phyloP scores from a whole-genome alignment of 345 rosid genomes.

The Firmiana major region DNA sequence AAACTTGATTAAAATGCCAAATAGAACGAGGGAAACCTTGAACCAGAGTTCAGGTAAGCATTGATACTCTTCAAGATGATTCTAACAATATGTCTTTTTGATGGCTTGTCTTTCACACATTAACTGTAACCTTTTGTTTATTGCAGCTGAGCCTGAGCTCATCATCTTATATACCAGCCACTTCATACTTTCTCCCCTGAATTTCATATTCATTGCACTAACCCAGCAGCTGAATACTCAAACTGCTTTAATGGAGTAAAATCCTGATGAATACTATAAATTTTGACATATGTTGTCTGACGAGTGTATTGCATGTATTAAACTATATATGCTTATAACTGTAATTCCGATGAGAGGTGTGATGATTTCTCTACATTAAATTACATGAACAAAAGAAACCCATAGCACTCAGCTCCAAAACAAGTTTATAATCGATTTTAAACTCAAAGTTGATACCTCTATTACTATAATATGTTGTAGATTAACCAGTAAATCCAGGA shows the following conservation, averaged over 20 bases:
- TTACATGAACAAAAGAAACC: not conserved
- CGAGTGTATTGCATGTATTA: not conserved
- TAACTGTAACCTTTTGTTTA: not conserved
- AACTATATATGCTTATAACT: not conserved
- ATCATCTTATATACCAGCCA: not conserved
- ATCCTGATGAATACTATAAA: not conserved
- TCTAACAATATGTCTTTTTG: not conserved
- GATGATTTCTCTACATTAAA: conserved; percentile 2
- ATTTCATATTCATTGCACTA: not conserved
- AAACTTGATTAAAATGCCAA: not conserved
- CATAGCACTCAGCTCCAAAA: conserved; percentile 1
- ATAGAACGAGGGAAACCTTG: not conserved
- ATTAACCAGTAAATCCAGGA: not conserved
- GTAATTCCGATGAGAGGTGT: not conserved
- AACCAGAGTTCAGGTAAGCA: not conserved
- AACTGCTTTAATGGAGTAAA: not conserved
- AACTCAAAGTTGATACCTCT: not conserved
- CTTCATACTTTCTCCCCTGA: not conserved
- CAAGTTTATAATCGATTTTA: not conserved
- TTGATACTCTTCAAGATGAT: not conserved
- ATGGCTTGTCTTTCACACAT: not conserved
- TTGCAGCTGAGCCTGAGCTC: not conserved
- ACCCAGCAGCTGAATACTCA: not conserved
- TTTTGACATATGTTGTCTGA: not conserved
- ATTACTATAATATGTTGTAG: not conserved